phyloP scores from a whole-genome alignment of 2,329 filamentous ascomycete species.

The Aspergillus novoparasiticus region DNA sequence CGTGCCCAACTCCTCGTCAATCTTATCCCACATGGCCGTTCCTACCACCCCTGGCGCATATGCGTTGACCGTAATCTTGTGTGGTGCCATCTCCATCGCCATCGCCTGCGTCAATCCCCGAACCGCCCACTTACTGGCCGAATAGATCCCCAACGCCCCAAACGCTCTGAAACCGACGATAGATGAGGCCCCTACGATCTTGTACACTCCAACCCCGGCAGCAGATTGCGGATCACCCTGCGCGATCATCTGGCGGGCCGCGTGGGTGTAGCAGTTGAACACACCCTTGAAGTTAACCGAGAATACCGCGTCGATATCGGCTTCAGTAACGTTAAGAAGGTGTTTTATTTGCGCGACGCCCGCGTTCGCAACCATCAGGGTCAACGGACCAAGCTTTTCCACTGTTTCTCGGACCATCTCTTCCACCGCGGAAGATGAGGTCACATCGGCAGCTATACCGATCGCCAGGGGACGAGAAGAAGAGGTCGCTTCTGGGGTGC shows the following conservation, averaged over 20 bases:
- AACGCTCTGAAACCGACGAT: slow-evolving; percentile 66
- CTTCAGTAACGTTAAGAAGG: slow-evolving; percentile 58
- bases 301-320: slow-evolving; percentile 63
- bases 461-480: slow-evolving; percentile 39
- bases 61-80: slow-evolving; percentile 67
- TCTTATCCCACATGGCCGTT: slow-evolving; percentile 69
- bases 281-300: slow-evolving; percentile 67
- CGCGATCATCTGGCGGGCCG: slow-evolving; percentile 66
- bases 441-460: slow-evolving; percentile 63
- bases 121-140: slow-evolving; percentile 67
- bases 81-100: slow-evolving; percentile 65
- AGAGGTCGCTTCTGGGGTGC: neutral
- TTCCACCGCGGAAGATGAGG: slow-evolving; percentile 56
- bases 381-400: slow-evolving; percentile 53
- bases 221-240: slow-evolving; percentile 51
- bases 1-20: slow-evolving; percentile 62
- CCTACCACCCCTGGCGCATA: slow-evolving; percentile 70
- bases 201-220: slow-evolving; percentile 36
- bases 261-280: slow-evolving; percentile 65
- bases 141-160: slow-evolving; percentile 63
- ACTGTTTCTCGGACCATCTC: slow-evolving; percentile 56
- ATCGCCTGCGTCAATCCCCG: slow-evolving; percentile 67
- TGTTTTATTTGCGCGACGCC: slow-evolving; percentile 62
- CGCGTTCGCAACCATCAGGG: slow-evolving; percentile 62
- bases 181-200: slow-evolving; percentile 56